Evolutionary conservation across 495 filamentous ascomycete species (phyloP), one percentile per base, ranked within the genome.

Genomic region (Tuber magnatum): DNA sequence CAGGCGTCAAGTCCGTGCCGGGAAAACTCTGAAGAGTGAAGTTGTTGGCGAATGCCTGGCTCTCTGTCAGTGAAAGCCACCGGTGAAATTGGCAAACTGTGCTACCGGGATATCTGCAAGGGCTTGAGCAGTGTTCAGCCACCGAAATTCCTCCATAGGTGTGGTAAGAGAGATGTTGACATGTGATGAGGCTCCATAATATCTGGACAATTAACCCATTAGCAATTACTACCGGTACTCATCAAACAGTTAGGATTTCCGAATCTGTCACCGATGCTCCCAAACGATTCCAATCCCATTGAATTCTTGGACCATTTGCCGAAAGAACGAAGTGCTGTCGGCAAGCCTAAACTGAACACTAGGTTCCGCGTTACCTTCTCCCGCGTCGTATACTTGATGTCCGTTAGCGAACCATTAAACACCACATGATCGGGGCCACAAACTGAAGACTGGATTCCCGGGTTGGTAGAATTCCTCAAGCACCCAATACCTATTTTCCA

Each of bases 401-500:
- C 69, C 35, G 68, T 39, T 5, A 74, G 68, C 68, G 43, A 6
- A 16, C 7, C 69, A 20, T 56, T 44, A n/a, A 69, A 41, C 20
- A 32, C 12, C 22, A 12, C 24, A 39, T 3, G 12, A 8, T 73
- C 16, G 20, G 61, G 69, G 46, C 3, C 10, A 43, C 75, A 51
- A 3, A 81, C 79, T 51, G 70, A 89, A 84, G 16, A 89, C 82
- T 1, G 88, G 88, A 2, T 85, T 85, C 68, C 88, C 88, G 4
- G 85, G 79, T 24, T 82, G 80, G 74, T 88, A 89, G 69, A 84
- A 84, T 4, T 84, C 74, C 0, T 86, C 85, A 24, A 80, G 80
- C 14, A 89, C 86, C 88, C 88, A 89, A 78, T 85, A 89, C 0
- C 88, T 85, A 79, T 89, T 89, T 38, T 84, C 42, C 75, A 88